A percentile compares a stretch with the other conserved stretches of the same genome.
Conservation (phyloP, 2,329 filamentous ascomycete genomes). For the Colletotrichum sojae region DNA sequence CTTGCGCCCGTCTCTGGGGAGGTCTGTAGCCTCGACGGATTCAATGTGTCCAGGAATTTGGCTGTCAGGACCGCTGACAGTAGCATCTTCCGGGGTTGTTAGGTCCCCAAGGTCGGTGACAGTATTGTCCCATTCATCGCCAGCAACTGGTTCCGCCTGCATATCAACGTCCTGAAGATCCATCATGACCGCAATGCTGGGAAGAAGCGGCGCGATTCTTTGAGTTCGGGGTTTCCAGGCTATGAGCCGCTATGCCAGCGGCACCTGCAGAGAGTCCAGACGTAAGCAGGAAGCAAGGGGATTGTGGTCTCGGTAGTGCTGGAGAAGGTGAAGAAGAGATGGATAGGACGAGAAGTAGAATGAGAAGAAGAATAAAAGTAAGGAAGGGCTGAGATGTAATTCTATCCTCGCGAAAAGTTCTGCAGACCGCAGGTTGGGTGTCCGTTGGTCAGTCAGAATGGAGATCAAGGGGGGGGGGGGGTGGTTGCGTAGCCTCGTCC, state of each 20-base stretch:
- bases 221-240: too few relatives aligned
- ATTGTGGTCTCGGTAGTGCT: neutral
- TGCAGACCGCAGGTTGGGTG: neutral
- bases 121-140: neutral
- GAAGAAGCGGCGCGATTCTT: too few relatives aligned
- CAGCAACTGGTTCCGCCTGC: neutral
- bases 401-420: neutral
- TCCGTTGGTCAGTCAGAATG: neutral
- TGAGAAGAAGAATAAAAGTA: too few relatives aligned
- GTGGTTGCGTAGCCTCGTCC: slow-evolving; percentile 33
- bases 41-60: neutral
- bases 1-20: too few relatives aligned
- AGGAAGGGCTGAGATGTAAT: neutral
- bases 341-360: neutral
- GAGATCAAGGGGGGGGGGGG: slow-evolving; percentile 4
- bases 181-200: neutral
- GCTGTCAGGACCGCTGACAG: neutral
- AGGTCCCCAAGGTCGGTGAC: neutral
- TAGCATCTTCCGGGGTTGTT: neutral
- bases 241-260: neutral
- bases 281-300: neutral
- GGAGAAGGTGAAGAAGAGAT: neutral
- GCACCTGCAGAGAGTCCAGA: neutral
- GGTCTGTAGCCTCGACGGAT: neutral
- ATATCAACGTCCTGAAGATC: neutral